These are phyloP conservation scores for Nigrograna mackinnonii DNA, from an alignment of 2,329 filamentous ascomycete genomes.

Conservation along the genomic window DNA sequence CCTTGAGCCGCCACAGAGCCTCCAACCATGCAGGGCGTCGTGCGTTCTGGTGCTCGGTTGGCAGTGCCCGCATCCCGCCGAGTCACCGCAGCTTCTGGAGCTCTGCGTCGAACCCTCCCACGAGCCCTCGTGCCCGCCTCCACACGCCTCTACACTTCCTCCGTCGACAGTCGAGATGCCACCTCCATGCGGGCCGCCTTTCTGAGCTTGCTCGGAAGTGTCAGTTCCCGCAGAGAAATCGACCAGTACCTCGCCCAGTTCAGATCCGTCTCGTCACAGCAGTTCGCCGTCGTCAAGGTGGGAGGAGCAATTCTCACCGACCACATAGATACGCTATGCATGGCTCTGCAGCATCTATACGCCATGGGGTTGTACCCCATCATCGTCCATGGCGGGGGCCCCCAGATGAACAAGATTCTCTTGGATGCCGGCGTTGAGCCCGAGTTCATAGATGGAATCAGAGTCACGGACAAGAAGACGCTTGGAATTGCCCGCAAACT, in stretches of 20 bases:
- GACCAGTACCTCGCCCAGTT: slow-evolving; percentile 98
- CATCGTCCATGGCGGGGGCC: slow-evolving; percentile 92
- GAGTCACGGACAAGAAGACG: slow-evolving; percentile 94
- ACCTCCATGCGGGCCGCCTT: slow-evolving; percentile 65
- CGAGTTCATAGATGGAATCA: slow-evolving; percentile 93
- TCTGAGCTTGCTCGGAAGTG: slow-evolving; percentile 89
- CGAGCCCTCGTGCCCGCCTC: slow-evolving; percentile 35
- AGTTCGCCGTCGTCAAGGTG: slow-evolving; percentile 98
- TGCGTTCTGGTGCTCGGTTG: slow-evolving; percentile 40
- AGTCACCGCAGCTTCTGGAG: slow-evolving; percentile 30
- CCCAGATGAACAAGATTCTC: slow-evolving; percentile 90
- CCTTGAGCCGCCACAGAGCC: slow-evolving; percentile 24
- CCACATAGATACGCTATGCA: slow-evolving; percentile 87
- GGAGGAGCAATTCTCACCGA: slow-evolving; percentile 95
- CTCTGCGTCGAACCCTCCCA: slow-evolving; percentile 25
- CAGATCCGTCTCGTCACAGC: slow-evolving; percentile 92
- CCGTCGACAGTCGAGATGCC: slow-evolving; percentile 34
- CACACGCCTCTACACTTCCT: slow-evolving; percentile 34
- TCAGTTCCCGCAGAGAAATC: slow-evolving; percentile 93
- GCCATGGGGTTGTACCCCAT: slow-evolving; percentile 94
- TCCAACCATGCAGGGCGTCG: slow-evolving; percentile 43
- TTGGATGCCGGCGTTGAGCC: slow-evolving; percentile 92
- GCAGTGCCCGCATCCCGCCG: slow-evolving; percentile 38
- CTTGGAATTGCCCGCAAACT: slow-evolving; percentile 87
- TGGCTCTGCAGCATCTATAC: slow-evolving; percentile 87